phyloP scores from a whole-genome alignment of 495 filamentous ascomycete species.

The Pseudotulostoma volvatum region DNA sequence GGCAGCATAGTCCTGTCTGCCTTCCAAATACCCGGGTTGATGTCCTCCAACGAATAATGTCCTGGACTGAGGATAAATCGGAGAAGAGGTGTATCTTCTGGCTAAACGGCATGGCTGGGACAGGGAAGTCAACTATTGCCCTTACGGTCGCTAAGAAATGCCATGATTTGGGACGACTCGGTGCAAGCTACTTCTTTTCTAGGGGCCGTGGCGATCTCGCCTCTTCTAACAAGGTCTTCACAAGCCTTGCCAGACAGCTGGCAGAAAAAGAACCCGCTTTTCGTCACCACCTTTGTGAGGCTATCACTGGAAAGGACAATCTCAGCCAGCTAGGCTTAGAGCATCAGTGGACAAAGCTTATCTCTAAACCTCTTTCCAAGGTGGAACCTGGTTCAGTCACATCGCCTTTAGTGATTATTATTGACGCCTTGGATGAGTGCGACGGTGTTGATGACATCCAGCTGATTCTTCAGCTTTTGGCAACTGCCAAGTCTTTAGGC shows the following conservation, averaged over 20 bases:
- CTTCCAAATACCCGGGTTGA: neutral
- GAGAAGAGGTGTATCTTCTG: conserved; percentile 17
- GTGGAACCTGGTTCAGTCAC: conserved; percentile 1
- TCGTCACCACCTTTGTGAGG: conserved; percentile 14
- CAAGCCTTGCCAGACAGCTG: conserved; percentile 22
- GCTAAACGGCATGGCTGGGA: too few species aligned
- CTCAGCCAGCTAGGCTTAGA: conserved; percentile 13
- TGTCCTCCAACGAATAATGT: neutral
- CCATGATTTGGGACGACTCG: neutral
- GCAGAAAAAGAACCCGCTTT: conserved; percentile 9
- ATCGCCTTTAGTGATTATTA: conserved; percentile 2
- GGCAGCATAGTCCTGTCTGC: neutral
- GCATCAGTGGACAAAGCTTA: conserved; percentile 27
- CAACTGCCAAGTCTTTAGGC: neutral
- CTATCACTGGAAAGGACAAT: conserved; percentile 13
- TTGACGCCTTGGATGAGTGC: conserved; percentile 12
- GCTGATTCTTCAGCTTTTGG: conserved; percentile 3
- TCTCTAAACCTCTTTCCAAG: conserved; percentile 16
- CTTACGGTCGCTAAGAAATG: conserved; percentile 18
- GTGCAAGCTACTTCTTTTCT: conserved; percentile 26
- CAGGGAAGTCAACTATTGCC: conserved; percentile 31
- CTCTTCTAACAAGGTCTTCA: neutral
- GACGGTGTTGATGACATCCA: conserved; percentile 1
- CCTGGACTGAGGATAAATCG: neutral
- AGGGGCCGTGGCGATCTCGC: neutral